These are phyloP conservation scores for Hymenoscyphus fructigenus DNA, from an alignment of 2,329 filamentous ascomycete genomes.

Conservation along the genomic window DNA sequence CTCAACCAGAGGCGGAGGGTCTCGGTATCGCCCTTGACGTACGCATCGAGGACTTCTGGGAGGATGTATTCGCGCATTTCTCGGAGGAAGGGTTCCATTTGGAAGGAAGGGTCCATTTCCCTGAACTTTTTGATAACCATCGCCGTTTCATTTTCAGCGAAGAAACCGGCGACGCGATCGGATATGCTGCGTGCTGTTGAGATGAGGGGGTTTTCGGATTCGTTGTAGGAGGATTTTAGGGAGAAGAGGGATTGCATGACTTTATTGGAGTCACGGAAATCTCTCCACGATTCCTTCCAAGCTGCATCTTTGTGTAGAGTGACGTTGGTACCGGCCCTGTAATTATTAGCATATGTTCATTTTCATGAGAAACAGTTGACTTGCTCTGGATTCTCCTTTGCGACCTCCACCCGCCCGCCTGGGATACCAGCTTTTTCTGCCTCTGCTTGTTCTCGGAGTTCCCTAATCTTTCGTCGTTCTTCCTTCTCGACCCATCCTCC, in stretches of 20 bases:
- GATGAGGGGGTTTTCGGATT: slow-evolving; percentile 95
- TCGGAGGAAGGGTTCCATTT: slow-evolving; percentile 89
- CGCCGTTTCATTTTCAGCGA: slow-evolving; percentile 97
- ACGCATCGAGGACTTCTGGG: slow-evolving; percentile 94
- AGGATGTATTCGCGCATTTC: slow-evolving; percentile 98
- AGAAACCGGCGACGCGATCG: slow-evolving; percentile 90
- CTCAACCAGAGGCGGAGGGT: slow-evolving; percentile 94
- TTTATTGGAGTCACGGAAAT: slow-evolving; percentile 88
- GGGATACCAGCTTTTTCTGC: slow-evolving; percentile 41
- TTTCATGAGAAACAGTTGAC: slow-evolving; percentile 39
- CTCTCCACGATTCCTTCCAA: slow-evolving; percentile 98
- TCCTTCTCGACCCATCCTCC: slow-evolving; percentile 97
- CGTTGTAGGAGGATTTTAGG: slow-evolving; percentile 84
- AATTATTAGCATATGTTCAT: slow-evolving; percentile 36
- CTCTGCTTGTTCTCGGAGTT: slow-evolving; percentile 66
- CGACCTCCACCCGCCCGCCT: slow-evolving; percentile 54
- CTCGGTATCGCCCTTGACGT: slow-evolving; percentile 92
- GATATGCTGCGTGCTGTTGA: slow-evolving; percentile 88
- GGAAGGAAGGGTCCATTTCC: slow-evolving; percentile 91
- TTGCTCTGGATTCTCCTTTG: slow-evolving; percentile 86
- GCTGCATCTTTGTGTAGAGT: slow-evolving; percentile 95
- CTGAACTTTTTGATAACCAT: slow-evolving; percentile 98
- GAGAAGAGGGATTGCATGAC: slow-evolving; percentile 85
- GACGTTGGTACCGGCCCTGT: slow-evolving; percentile 87
- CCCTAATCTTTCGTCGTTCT: slow-evolving; percentile 78